Evolutionary conservation across 2,329 filamentous ascomycete species (phyloP).

Genomic region (Cadophora sp.): DNA sequence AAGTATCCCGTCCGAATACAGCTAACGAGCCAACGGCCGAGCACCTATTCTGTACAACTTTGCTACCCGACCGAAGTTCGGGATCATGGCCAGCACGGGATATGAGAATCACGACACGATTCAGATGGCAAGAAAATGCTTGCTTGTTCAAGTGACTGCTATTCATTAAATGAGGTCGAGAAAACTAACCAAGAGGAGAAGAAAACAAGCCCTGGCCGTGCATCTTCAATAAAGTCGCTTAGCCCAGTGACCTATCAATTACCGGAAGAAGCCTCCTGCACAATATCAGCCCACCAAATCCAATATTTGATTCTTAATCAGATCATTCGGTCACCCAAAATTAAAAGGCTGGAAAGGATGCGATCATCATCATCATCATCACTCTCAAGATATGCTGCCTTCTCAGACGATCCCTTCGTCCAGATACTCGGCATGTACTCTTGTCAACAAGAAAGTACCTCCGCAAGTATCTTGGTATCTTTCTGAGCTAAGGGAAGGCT

Average conservation of each 20-base stretch:
- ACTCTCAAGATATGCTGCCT: not conserved
- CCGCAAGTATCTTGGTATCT: not conserved
- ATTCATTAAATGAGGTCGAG: not conserved
- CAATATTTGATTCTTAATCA: not conserved
- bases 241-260: not conserved
- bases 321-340: not conserved
- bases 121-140: not conserved
- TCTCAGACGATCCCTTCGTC: not conserved
- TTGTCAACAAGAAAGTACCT: not conserved
- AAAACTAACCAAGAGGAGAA: not conserved
- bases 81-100: not conserved
- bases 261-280: not conserved
- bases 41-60: not conserved
- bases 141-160: not conserved
- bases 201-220: slow-evolving; percentile 3
- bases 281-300: not conserved
- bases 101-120: not conserved
- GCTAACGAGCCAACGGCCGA: not conserved
- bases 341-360: not conserved
- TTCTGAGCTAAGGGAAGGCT: slow-evolving; percentile 4
- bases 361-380: not conserved
- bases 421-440: not conserved
- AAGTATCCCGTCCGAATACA: slow-evolving; percentile 4
- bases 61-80: not conserved
- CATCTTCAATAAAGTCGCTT: slow-evolving; percentile 3